A percentile compares a stretch with the other conserved stretches of the same genome.
Evolutionary conservation across 371 early-diverging fungal species (phyloP).

Genomic region (Haplosporangium sp.): DNA sequence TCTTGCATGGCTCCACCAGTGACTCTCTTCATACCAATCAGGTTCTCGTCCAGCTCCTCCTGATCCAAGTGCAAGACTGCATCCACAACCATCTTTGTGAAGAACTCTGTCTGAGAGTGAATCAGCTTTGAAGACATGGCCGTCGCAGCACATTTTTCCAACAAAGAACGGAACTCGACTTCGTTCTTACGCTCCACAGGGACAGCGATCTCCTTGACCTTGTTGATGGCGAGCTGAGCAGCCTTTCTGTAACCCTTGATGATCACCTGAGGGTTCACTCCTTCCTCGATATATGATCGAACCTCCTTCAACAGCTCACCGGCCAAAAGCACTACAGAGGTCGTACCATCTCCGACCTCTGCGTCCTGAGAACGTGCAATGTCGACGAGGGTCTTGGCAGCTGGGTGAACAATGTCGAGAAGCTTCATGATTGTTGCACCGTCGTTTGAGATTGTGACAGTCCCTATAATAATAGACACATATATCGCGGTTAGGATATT

Average conservation of each 20-base stretch:
- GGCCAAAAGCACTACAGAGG: conserved; percentile 98
- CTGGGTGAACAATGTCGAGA: conserved; percentile 99
- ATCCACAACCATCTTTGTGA: conserved; percentile 99
- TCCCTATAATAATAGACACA: conserved; percentile 59
- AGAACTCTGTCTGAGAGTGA: conserved; percentile 97
- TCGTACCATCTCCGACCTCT: conserved; percentile 99
- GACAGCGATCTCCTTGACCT: conserved; percentile 88
- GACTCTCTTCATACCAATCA: conserved; percentile 99
- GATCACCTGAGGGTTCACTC: conserved; percentile 94
- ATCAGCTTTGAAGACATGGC: conserved; percentile 99
- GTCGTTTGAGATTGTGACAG: conserved; percentile 99
- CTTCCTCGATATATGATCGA: conserved; percentile 95
- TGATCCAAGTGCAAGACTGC: conserved; percentile 95
- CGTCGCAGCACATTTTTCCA: conserved; percentile 97
- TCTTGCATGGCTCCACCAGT: conserved; percentile 99
- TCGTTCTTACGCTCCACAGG: conserved; percentile 80
- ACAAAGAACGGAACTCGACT: conserved; percentile 87
- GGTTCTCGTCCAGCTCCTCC: conserved; percentile 89
- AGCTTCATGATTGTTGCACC: conserved; percentile 99
- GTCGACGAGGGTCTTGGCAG: conserved; percentile 97
- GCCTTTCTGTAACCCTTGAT: conserved; percentile 95
- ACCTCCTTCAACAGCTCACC: conserved; percentile 97
- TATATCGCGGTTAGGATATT: background rate
- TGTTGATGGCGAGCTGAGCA: conserved; percentile 84
- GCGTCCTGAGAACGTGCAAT: conserved; percentile 99